Percentiles rank a stretch among this genome's conserved stretches.
Conservation (phyloP, 371 early-diverging fungal genomes). For the Capillidium rhysosporum region DNA sequence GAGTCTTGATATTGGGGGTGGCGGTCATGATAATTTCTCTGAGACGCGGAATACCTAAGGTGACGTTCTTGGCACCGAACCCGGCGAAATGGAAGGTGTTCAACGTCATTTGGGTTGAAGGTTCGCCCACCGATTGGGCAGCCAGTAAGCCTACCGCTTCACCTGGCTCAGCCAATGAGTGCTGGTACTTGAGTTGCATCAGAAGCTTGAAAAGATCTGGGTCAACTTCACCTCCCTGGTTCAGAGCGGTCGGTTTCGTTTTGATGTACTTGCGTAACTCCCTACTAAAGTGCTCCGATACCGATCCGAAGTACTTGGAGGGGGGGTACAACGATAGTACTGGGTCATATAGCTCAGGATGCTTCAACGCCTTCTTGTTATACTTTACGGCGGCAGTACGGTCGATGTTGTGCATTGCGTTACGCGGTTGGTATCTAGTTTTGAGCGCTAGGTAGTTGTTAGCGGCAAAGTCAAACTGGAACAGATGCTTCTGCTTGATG, state of each 20-base stretch:
- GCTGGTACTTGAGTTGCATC: constrained; percentile 69
- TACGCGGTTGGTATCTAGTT: constrained; percentile 55
- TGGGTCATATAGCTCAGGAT: constrained; percentile 56
- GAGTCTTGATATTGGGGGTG: constrained; percentile 94
- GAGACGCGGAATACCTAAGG: constrained; percentile 98
- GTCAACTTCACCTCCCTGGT: constrained; percentile 53
- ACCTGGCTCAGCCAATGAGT: constrained; percentile 83
- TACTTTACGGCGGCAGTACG: constrained; percentile 55
- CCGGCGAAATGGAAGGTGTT: constrained; percentile 99
- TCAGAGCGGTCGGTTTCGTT: constrained; percentile 47
- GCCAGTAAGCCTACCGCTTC: constrained; percentile 99
- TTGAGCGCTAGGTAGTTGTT: constrained; percentile 70
- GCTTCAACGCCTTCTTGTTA: constrained; percentile 55
- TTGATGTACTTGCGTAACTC: constrained; percentile 37
- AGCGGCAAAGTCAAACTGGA: constrained; percentile 82
- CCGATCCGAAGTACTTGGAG: constrained; percentile 66
- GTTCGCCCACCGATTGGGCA: constrained; percentile 99
- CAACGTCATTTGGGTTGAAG: constrained; percentile 99
- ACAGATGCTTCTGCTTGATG: constrained; percentile 82
- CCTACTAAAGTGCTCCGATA: constrained; percentile 64
- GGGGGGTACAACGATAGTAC: constrained; percentile 64
- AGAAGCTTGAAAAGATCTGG: constrained; percentile 48
- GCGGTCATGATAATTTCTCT: constrained; percentile 99
- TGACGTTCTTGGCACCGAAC: constrained; percentile 94
- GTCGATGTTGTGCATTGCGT: constrained; percentile 48